phyloP scores from a whole-genome alignment of 768 basidiomycete species.

The Trametes punicea region DNA sequence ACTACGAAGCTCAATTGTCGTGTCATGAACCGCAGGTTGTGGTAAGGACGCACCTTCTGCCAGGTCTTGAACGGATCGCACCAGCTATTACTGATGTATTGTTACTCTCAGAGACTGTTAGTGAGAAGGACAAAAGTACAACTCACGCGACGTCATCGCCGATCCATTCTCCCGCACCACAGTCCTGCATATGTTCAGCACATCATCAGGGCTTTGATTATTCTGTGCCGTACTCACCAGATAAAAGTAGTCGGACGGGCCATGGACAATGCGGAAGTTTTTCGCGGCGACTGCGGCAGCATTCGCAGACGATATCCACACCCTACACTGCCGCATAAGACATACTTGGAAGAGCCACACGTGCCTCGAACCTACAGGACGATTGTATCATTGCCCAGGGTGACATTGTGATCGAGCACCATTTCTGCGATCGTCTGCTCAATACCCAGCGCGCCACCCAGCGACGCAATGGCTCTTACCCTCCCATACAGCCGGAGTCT shows the following conservation, averaged over 20 bases:
- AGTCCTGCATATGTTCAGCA: slow-evolving; percentile 42
- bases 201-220: not conserved
- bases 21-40: slow-evolving; percentile 17
- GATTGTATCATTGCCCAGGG: slow-evolving; percentile 39
- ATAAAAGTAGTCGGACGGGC: slow-evolving; percentile 76
- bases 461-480: slow-evolving; percentile 21
- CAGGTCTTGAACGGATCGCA: slow-evolving; percentile 81
- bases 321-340: slow-evolving; percentile 36
- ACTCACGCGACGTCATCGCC: slow-evolving; percentile 44
- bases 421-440: slow-evolving; percentile 20
- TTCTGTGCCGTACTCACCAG: slow-evolving; percentile 38
- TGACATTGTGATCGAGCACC: slow-evolving; percentile 37
- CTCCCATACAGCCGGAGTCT: slow-evolving; percentile 49
- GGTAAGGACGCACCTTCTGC: slow-evolving; percentile 49
- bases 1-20: slow-evolving; percentile 29
- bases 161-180: slow-evolving; percentile 71
- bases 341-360: slow-evolving; percentile 3
- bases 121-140: not conserved
- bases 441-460: not conserved
- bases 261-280: slow-evolving; percentile 62
- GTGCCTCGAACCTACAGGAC: slow-evolving; percentile 54
- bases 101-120: slow-evolving; percentile 34
- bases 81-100: no score
- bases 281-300: slow-evolving; percentile 57
- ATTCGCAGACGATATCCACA: slow-evolving; percentile 69